Base-by-base conservation (phyloP, 2,329 filamentous ascomycete species). In the Hypoxylon sp. region DNA sequence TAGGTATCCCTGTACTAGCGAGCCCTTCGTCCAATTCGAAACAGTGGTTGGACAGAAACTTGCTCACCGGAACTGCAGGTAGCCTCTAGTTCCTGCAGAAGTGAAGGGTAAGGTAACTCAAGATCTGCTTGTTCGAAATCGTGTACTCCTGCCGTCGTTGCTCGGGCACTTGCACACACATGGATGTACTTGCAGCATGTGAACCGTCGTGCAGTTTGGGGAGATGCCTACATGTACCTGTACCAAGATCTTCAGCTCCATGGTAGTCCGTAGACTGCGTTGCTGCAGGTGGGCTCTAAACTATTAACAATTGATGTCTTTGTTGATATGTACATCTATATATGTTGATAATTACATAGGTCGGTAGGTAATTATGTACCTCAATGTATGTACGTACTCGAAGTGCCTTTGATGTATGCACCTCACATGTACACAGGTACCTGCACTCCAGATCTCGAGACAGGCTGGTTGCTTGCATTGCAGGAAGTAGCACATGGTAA, bases 21-120 rank as follows among this genome's bases (percentile, higher is more conserved):
- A 33, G 22, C 7, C n/a, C 25, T 37, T 57, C 2, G 57, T 51
- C 17, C 51, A 27, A 20, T 30, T 17, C 11, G 27, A 61, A 57
- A n/a, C 10, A 40, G 4, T 56, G 42, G 33, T 60, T 57, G 49
- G 49, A 33, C 33, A 49, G 49, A 61, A 69, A 63, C 55, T 46
- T 68, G 65, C 59, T 66, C 59, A 60, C 3, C 31, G n/a, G 22
- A n/a, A 53, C 57, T 71, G 68, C 66, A 61, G 55, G 62, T 63
- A 70, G 56, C 68, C 65, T 65, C 13, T 31, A 54, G 63, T 51
- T 53, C 55, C 56, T 59, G 20, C 25, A 20, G 33, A 30, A 35
- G 62, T 46, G 40, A 50, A 51, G 27, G 50, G 57, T 42, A 60
- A 33, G 54, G 59, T 60, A 55, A 51, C 58, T 66, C 40, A 37